Percentiles rank a stretch among this genome's conserved stretches.
Conservation (phyloP, 1,284 basidiomycete species). For the Lignosus rhinocerotis region DNA sequence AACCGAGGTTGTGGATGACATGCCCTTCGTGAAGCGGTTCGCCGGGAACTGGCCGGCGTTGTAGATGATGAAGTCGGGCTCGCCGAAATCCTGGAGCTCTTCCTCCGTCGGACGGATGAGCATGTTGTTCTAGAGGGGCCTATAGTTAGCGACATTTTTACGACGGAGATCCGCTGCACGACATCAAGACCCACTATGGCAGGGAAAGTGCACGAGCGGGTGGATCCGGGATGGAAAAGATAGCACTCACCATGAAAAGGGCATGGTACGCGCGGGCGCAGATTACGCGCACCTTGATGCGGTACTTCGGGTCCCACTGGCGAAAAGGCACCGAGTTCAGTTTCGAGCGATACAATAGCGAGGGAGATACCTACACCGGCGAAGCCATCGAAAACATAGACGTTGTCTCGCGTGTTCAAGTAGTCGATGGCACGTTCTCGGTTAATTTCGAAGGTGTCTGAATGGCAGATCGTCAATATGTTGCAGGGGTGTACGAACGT, state of each 20-base stretch:
- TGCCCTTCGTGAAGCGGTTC: constrained; percentile 99
- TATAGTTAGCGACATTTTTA: constrained; percentile 16
- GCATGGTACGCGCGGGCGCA: constrained; percentile 99
- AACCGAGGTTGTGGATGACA: constrained; percentile 98
- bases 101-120: constrained; percentile 96
- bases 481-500: background rate
- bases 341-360: constrained; percentile 5
- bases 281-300: constrained; percentile 99
- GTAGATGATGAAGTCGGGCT: constrained; percentile 99
- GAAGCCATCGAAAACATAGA: constrained; percentile 98
- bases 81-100: constrained; percentile 94
- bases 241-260: constrained; percentile 87
- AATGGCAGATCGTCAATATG: constrained; percentile 4
- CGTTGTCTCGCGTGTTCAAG: constrained; percentile 97
- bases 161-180: constrained; percentile 14
- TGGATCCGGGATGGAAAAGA: constrained; percentile 5
- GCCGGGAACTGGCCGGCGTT: constrained; percentile 99
- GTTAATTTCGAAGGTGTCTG: constrained; percentile 99
- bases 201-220: constrained; percentile 8
- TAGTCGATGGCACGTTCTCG: constrained; percentile 99
- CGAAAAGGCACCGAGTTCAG: constrained; percentile 4
- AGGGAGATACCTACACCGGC: constrained; percentile 67
- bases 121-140: constrained; percentile 84
- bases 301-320: constrained; percentile 97
- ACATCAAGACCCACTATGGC: background rate